These are phyloP conservation scores for Rostrohypoxylon terebratum DNA, from an alignment of 495 filamentous ascomycete genomes.

Conservation along the genomic window DNA sequence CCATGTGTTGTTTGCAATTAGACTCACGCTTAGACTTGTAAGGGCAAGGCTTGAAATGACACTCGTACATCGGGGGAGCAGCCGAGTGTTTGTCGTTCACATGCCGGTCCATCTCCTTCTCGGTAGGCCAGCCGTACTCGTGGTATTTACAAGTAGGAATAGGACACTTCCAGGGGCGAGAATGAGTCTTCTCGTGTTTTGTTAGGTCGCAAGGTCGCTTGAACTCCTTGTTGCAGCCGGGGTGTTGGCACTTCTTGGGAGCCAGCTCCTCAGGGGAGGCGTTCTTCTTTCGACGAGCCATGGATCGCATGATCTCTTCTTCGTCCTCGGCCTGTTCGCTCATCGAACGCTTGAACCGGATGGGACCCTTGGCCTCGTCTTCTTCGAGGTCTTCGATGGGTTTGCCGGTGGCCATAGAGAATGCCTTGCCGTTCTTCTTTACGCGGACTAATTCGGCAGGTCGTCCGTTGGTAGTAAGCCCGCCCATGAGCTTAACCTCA, in stretches of 20 bases:
- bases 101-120: constrained; percentile 96
- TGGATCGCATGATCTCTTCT: constrained; percentile 83
- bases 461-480: constrained; percentile 78
- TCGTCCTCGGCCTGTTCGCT: constrained; percentile 72
- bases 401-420: constrained; percentile 76
- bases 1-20: constrained; percentile 99
- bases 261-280: constrained; percentile 76
- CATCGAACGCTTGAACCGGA: constrained; percentile 71
- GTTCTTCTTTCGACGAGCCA: constrained; percentile 90
- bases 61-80: constrained; percentile 81
- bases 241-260: constrained; percentile 74
- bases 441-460: constrained; percentile 82
- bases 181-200: constrained; percentile 98
- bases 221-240: constrained; percentile 86
- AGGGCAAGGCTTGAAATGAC: constrained; percentile 84
- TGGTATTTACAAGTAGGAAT: constrained; percentile 84
- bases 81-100: constrained; percentile 92
- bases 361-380: constrained; percentile 54
- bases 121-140: constrained; percentile 90
- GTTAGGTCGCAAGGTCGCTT: constrained; percentile 91
- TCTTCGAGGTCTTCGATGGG: constrained; percentile 61
- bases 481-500: constrained; percentile 77
- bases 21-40: constrained; percentile 96
- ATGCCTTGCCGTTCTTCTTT: constrained; percentile 77
- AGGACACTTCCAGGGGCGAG: constrained; percentile 93